Base-by-base conservation (phyloP, 768 basidiomycete species). In the Mycena maculata region DNA sequence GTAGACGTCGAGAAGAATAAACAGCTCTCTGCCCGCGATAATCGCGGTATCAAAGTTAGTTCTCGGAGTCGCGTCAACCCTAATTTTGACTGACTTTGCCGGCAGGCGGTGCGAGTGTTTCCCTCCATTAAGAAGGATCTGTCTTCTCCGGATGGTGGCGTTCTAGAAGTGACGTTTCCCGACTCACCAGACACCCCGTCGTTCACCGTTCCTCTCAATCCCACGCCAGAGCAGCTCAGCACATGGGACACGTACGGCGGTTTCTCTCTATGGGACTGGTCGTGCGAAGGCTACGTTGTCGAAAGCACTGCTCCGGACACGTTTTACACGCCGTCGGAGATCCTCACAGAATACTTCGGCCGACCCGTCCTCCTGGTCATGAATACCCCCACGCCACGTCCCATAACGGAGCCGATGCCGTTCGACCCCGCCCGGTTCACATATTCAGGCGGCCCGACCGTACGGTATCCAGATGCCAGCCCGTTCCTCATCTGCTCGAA, bases 1-100 rank as follows among this genome's bases (percentile, higher is more conserved):
- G 69, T 71, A n/a, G 69, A 71, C 54, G 56, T 71, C 13, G 69
- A 71, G 48, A 71, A 71, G 54, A 71, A 71, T 36, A 71, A 67
- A 28, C 69, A 71, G 54, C 62, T 71, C 6, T 71, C 69, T 41
- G 69, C 69, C 6, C 60, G 69, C 33, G 69, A 71, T 61, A 71
- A 71, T 53, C 69, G 69, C 38, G 69, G 69, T 7, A 71, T 71
- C 50, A 71, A 71, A 44, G 69, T 70, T 11, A 22, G 33, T 45
- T 47, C 5, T 15, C 27, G 33, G 23, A 20, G 15, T 18, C 10
- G 41, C 16, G n/a, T 13, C 22, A 28, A 18, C 27, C 8, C 18
- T 27, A n/a, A 31, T 3, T 50, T 20, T 16, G n/a, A 18, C 28
- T 39, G 4, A 61, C 38, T 42, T 5, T n/a, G 7, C 33, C 18